Evolutionary conservation across 345 rosid genomes (phyloP), one percentile per base, ranked within the genome.

Genomic region (Aegle marmelos): DNA sequence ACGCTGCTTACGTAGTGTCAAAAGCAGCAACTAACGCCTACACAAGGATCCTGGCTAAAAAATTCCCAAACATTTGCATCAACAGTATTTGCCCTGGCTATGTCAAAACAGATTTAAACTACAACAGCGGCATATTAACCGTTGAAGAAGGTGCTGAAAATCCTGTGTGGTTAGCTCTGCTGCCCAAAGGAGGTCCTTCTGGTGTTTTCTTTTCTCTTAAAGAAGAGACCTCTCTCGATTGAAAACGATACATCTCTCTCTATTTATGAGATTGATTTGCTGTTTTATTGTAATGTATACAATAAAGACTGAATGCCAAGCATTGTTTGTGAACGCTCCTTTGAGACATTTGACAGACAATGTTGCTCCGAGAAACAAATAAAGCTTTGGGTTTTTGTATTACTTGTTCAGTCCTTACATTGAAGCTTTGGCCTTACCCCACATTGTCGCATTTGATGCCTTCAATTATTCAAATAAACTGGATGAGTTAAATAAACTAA

Each of bases 71-170:
- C 31, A 45, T 86, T 57, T 19, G 66, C 75, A 72, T 88, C 82
- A 90, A 86, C 27, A 24, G 85, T 39, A 85, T 85, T 9, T 90
- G 90, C 71, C 91, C 90, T 34, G 91, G 90, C 63, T 86, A 25
- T 68, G 88, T 87, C 7, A 88, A 85, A 25, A 88, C 88, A 0
- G 88, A 90, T 25, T 41, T 83, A 8, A 90, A 37, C 71, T 59
- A 36, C 45, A 79, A 82, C 31, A 81, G 79, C 7, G 93, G 89
- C 53, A 37, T 45, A 4, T 68, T 77, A 34, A 68, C 78, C 3
- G 82, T 67, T 6, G 84, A 83, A 68, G 83, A 90, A 83, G 91
- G 91, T 14, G 89, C 88, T 16, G 79, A 70, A 36, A 77, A 73
- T 60, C 82, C 83, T 2, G 81, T 82, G 24, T 84, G 71, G 70